phyloP scores from a whole-genome alignment of 768 basidiomycete species.

The Coprinellus micaceus region DNA sequence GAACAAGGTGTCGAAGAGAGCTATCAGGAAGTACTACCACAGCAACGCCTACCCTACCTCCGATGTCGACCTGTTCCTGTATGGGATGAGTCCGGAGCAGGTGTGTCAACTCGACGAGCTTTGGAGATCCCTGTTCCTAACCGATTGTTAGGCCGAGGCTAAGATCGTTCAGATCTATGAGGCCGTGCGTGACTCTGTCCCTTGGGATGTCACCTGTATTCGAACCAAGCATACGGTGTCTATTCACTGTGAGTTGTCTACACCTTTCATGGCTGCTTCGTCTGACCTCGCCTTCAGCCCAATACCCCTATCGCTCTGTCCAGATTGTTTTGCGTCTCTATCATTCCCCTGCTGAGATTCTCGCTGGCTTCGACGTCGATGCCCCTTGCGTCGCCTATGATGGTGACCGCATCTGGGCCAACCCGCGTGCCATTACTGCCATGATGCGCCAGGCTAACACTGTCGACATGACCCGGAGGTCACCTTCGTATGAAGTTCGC shows the following conservation, averaged over 20 bases:
- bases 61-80: conserved; percentile 62
- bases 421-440: conserved; percentile 54
- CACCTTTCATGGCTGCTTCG: not conserved
- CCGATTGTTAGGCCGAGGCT: conserved; percentile 42
- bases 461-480: conserved; percentile 58
- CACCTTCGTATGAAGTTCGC: conserved; percentile 62
- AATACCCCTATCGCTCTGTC: conserved; percentile 65
- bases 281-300: conserved; percentile 31
- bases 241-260: conserved; percentile 49
- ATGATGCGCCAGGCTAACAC: conserved; percentile 68
- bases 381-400: conserved; percentile 55
- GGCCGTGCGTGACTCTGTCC: conserved; percentile 60
- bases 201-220: conserved; percentile 67
- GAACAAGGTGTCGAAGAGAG: conserved; percentile 49
- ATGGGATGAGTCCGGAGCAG: conserved; percentile 53
- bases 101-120: conserved; percentile 21
- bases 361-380: conserved; percentile 67
- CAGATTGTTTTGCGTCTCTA: conserved; percentile 67
- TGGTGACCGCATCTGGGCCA: conserved; percentile 50
- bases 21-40: conserved; percentile 58
- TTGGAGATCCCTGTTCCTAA: not conserved
- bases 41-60: conserved; percentile 52
- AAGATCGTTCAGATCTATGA: conserved; percentile 60
- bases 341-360: conserved; percentile 58
- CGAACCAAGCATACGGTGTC: conserved; percentile 64